Evolutionary conservation across 2,329 filamentous ascomycete genomes (phyloP).

Genomic region (Pseudogymnoascus sp.): DNA sequence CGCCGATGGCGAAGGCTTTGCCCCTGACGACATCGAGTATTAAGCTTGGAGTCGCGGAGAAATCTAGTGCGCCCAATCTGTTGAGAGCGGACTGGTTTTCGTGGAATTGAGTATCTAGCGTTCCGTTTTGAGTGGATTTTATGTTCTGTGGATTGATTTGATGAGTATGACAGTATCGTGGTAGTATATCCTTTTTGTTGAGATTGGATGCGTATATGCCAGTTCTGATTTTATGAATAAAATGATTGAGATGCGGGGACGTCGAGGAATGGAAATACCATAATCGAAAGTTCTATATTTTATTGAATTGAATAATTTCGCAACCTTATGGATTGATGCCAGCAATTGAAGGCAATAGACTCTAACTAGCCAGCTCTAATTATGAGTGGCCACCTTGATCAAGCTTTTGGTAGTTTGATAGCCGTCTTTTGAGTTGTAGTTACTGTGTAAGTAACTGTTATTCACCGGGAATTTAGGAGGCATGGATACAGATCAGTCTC

Average conservation of each 20-base stretch:
- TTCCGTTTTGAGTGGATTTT: neutral
- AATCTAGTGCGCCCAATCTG: neutral
- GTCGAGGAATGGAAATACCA: conserved; percentile 2
- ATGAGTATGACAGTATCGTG: conserved; percentile 7
- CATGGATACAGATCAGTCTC: neutral
- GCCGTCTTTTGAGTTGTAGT: neutral
- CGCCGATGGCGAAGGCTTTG: conserved; percentile 45
- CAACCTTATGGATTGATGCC: neutral
- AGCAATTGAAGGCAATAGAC: neutral
- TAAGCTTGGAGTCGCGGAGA: conserved; percentile 16
- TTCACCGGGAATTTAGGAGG: neutral
- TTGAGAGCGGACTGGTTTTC: conserved; percentile 1
- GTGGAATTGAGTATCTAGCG: conserved; percentile 8
- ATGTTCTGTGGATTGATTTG: conserved; percentile 1
- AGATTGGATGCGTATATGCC: neutral
- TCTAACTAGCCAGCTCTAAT: neutral
- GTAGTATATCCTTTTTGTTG: neutral
- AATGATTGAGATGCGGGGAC: conserved; percentile 2
- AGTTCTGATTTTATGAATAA: conserved; percentile 8
- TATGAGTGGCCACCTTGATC: neutral
- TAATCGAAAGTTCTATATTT: neutral
- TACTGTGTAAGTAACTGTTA: neutral
- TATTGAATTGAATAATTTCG: neutral
- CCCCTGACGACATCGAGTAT: conserved; percentile 40
- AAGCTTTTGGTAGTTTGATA: neutral